Evolutionary conservation across 495 filamentous ascomycete genomes (phyloP).

Genomic region (Cladorrhinum samala): DNA sequence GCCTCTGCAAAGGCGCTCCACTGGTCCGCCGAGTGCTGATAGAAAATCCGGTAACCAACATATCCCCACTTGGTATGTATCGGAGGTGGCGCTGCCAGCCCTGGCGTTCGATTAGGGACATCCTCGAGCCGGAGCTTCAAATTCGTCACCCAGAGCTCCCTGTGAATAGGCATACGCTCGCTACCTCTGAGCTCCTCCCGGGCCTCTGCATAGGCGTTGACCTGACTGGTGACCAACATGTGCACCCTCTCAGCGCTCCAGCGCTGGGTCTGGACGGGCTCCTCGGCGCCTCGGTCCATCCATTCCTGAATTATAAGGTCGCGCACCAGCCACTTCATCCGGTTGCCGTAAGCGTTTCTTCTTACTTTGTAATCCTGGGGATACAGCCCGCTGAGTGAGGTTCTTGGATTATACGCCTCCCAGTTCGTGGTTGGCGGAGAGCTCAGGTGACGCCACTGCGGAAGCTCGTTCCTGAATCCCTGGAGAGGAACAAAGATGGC

Average conservation of each 20-base stretch:
- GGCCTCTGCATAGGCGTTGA: conserved; percentile 1
- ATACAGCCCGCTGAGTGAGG: not conserved
- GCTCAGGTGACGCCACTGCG: conserved; percentile 1
- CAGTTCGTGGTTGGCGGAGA: conserved; percentile 10
- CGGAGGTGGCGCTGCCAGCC: not conserved
- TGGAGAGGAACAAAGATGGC: conserved; percentile 7
- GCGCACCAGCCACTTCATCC: not conserved
- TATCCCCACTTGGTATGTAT: conserved; percentile 13
- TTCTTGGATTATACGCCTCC: not conserved
- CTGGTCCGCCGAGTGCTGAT: conserved; percentile 5
- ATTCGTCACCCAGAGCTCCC: conserved; percentile 9
- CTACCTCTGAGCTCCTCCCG: conserved; percentile 10
- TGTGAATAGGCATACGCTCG: not conserved
- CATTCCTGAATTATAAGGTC: not conserved
- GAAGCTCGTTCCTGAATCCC: conserved; percentile 8
- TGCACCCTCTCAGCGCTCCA: not conserved
- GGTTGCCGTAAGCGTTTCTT: not conserved
- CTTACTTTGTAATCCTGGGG: not conserved
- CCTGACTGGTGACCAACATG: not conserved
- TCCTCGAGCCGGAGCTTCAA: not conserved
- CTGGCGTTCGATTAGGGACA: not conserved
- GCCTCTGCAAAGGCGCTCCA: conserved; percentile 5
- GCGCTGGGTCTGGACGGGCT: not conserved
- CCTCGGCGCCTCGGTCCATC: not conserved
- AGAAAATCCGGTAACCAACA: conserved; percentile 14